Conservation (phyloP, 768 basidiomycete genomes). For the Dioszegia hungarica region DNA sequence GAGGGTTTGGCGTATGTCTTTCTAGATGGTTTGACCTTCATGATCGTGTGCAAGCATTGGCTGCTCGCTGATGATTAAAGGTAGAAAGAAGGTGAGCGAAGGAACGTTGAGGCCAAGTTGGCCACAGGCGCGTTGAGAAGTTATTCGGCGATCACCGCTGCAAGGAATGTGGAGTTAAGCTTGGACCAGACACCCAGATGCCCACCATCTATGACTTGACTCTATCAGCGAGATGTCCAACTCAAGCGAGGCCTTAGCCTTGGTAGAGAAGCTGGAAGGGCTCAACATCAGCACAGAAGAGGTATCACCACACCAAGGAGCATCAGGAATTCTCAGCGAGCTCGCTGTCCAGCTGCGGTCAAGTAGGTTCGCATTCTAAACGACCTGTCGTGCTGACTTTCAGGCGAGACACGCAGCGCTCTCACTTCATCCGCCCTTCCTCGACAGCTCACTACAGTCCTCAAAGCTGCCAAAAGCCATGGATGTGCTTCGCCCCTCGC, state of each 20-base stretch:
- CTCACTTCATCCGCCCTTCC: background rate
- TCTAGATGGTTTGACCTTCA: constrained; percentile 36
- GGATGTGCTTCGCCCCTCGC: background rate
- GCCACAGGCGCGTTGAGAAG: no score
- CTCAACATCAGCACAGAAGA: background rate
- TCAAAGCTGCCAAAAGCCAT: background rate
- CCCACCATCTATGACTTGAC: no score
- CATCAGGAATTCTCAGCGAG: background rate
- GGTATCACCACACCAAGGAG: background rate
- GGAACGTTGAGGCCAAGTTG: no score
- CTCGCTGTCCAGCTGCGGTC: background rate
- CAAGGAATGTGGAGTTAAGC: no score
- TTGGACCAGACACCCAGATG: no score
- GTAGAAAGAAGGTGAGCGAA: background rate
- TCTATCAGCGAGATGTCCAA: no score
- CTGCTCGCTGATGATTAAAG: background rate
- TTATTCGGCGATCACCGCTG: background rate
- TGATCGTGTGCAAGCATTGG: no score
- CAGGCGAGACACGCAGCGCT: background rate
- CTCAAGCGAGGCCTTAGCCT: background rate
- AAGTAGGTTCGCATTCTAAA: background rate
- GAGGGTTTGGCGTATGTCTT: constrained; percentile 18
- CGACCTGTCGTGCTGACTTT: background rate
- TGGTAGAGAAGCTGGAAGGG: background rate
- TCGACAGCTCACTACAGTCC: background rate